Evolutionary conservation across 352 stramenopile genomes (phyloP).

Genomic region (Pythium rhizo-oryzae): DNA sequence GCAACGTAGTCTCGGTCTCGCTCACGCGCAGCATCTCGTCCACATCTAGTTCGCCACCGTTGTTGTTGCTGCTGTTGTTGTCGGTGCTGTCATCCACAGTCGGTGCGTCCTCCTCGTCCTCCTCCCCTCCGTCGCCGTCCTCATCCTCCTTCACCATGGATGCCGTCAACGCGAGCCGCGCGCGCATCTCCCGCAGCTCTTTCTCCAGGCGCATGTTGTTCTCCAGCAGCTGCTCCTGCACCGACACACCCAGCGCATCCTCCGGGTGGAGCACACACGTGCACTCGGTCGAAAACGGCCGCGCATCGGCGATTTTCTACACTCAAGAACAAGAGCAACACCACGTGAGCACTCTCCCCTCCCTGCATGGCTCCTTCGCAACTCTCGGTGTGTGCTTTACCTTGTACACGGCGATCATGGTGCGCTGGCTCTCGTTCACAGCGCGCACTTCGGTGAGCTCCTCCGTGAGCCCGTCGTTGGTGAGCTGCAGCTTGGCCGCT

Average conservation of each 20-base stretch:
- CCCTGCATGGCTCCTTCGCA: no score
- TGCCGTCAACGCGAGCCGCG: not conserved
- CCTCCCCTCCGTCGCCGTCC: not conserved
- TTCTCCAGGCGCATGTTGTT: constrained; percentile 24
- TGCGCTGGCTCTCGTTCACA: constrained; percentile 59
- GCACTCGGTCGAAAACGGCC: constrained; percentile 36
- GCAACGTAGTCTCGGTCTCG: constrained; percentile 5
- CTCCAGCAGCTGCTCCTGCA: constrained; percentile 30
- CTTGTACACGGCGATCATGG: constrained; percentile 32
- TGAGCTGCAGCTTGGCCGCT: constrained; percentile 50
- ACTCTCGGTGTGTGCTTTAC: no score
- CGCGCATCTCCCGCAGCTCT: constrained; percentile 16
- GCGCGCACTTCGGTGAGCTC: constrained; percentile 68
- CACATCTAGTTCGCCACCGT: not conserved
- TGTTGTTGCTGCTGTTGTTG: constrained; percentile 20
- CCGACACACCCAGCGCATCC: constrained; percentile 15
- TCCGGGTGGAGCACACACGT: constrained; percentile 19
- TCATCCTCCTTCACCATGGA: constrained; percentile 4
- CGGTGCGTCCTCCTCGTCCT: not conserved
- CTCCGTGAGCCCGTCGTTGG: constrained; percentile 58
- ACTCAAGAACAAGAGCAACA: no score
- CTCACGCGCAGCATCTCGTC: not conserved
- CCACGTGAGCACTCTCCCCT: no score
- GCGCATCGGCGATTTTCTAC: constrained; percentile 40
- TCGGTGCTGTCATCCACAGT: constrained; percentile 15